These are phyloP conservation scores for Rhodosporidiobolus sp. DNA, from an alignment of 768 basidiomycete genomes.

Conservation along the genomic window DNA sequence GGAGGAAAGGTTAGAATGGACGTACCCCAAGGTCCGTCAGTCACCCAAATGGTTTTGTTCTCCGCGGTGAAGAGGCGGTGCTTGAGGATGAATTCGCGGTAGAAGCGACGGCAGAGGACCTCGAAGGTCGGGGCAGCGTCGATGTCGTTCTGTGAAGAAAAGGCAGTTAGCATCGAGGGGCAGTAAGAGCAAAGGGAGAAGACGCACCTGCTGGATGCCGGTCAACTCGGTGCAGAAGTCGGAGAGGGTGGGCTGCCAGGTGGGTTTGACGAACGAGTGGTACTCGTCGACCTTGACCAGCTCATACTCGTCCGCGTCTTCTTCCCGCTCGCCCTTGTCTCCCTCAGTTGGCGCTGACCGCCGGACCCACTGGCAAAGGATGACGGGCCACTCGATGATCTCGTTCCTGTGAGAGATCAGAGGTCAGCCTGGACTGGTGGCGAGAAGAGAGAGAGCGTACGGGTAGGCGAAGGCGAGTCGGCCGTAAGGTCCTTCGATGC, in stretches of 20 bases:
- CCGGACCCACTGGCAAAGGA: constrained; percentile 69
- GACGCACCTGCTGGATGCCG: constrained; percentile 81
- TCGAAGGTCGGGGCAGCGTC: constrained; percentile 70
- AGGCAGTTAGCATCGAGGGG: no score
- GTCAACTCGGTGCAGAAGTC: constrained; percentile 82
- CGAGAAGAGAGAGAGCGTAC: neutral
- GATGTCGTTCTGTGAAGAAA: constrained; percentile 64
- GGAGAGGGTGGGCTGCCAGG: constrained; percentile 76
- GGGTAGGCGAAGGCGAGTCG: constrained; percentile 32
- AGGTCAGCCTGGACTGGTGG: constrained; percentile 51
- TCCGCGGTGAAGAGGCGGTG: constrained; percentile 36
- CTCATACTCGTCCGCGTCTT: constrained; percentile 53
- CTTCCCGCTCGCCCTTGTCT: constrained; percentile 52
- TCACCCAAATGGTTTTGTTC: constrained; percentile 43
- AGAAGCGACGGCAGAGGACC: constrained; percentile 59
- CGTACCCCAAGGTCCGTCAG: constrained; percentile 45
- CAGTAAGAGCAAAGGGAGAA: neutral
- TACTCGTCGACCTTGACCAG: constrained; percentile 77
- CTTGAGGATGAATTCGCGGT: constrained; percentile 25
- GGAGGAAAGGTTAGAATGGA: neutral
- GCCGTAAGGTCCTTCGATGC: constrained; percentile 40
- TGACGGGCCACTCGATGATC: constrained; percentile 95
- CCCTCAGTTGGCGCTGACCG: neutral
- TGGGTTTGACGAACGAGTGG: constrained; percentile 80
- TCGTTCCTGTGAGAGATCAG: constrained; percentile 60